Evolutionary conservation across 108 stramenopile species (phyloP).

Genomic region (Cylindrotheca closterium): DNA sequence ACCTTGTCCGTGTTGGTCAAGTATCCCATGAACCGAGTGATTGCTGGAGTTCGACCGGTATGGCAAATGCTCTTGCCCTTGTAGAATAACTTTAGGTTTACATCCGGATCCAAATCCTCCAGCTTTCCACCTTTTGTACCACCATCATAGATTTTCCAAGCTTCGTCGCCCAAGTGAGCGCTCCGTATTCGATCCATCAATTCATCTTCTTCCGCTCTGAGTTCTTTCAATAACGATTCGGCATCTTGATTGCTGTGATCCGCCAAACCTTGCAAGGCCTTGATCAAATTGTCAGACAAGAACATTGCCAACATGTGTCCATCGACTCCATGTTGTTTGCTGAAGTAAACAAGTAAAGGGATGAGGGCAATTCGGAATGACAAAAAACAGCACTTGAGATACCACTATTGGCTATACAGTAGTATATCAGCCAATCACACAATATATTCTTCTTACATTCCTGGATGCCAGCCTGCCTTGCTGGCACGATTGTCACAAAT

Average conservation of each 20-base stretch:
- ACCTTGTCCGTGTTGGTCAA: conserved; percentile 28
- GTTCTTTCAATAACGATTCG: not conserved
- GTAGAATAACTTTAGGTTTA: conserved; percentile 18
- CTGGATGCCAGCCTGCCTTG: conserved; percentile 53
- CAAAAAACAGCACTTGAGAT: too few species aligned
- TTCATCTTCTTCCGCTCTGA: conserved; percentile 2
- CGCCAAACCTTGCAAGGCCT: conserved; percentile 20
- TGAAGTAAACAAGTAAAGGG: conserved; percentile 3
- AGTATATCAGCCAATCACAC: not conserved
- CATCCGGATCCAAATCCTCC: not conserved
- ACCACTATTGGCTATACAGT: too few species aligned
- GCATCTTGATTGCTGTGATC: not conserved
- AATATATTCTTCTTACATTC: conserved; percentile 32
- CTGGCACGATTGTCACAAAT: conserved; percentile 16
- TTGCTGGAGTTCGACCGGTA: conserved; percentile 36
- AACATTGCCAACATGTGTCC: conserved; percentile 44
- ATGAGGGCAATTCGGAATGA: too few species aligned
- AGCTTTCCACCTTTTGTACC: too few species aligned
- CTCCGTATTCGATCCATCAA: not conserved
- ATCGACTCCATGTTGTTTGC: conserved; percentile 38
- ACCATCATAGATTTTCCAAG: not conserved
- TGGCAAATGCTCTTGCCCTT: conserved; percentile 39
- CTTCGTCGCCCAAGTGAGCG: not conserved
- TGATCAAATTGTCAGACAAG: conserved; percentile 26
- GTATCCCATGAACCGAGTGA: conserved; percentile 42